Evolutionary conservation across 2,329 filamentous ascomycete species (phyloP).

Genomic region (Blastomyces emzantsi): DNA sequence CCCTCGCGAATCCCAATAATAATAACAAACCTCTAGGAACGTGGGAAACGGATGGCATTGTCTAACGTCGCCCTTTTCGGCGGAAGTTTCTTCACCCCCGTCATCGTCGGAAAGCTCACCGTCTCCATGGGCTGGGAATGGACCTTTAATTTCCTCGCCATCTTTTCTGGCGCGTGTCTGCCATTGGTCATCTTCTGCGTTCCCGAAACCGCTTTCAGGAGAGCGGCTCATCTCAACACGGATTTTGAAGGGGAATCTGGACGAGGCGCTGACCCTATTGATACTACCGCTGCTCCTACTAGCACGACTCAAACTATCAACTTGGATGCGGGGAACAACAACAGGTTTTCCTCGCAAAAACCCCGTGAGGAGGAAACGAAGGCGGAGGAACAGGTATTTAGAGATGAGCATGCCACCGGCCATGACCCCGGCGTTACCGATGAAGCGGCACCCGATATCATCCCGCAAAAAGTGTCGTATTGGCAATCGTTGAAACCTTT

Average conservation of each 20-base stretch:
- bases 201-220: slow-evolving; percentile 72
- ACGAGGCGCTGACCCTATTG: background rate
- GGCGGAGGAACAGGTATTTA: background rate
- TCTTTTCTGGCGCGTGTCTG: slow-evolving; percentile 64
- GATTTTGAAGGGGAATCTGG: slow-evolving; percentile 46
- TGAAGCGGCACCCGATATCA: too few species aligned
- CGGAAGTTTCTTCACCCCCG: slow-evolving; percentile 68
- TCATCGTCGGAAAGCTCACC: slow-evolving; percentile 84
- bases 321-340: background rate
- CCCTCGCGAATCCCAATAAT: background rate
- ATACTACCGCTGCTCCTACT: slow-evolving; percentile 12
- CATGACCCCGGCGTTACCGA: background rate
- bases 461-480: slow-evolving; percentile 44
- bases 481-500: slow-evolving; percentile 57
- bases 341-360: background rate
- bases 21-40: slow-evolving; percentile 41
- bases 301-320: background rate
- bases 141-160: slow-evolving; percentile 82
- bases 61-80: slow-evolving; percentile 62
- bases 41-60: slow-evolving; percentile 80
- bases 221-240: slow-evolving; percentile 59
- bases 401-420: background rate
- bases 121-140: slow-evolving; percentile 68
- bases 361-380: background rate
- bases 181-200: slow-evolving; percentile 67